Evolutionary conservation across 2,329 filamentous ascomycete species (phyloP), one percentile per base, ranked within the genome.

Genomic region (Fusarium paranaense): DNA sequence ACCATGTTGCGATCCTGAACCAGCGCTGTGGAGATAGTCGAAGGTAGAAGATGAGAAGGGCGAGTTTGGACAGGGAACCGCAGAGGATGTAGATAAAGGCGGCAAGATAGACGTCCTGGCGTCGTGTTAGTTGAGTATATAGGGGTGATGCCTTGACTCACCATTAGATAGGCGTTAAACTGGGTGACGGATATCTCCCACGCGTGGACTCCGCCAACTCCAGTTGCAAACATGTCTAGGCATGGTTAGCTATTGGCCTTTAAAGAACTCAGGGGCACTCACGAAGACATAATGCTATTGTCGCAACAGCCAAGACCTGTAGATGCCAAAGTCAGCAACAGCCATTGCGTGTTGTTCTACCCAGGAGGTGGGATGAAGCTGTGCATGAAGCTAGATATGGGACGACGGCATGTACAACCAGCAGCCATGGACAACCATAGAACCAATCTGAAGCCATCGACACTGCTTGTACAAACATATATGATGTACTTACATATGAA

Each of bases 41-140:
- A 14, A 81, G 75, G 61, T 85, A 85, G 50, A 85, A 83, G 6
- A 82, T 75, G 5, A 85, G 78, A 5, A 86, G 80, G 0, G 83
- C 80, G 4, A 84, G 27, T 56, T 85, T 86, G 14, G 82, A 80
- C 20, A 82, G 78, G 3, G 79, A 80, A 14, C 80, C 80, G 38
- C 81, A 80, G 18, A 81, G 66, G n/a, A 82, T 78, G 62, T 82
- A 85, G 27, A 84, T 70, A 8, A 76, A 74, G 1, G 76, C 71
- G 1, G 76, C 66, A 6, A 81, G 64, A 32, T 80, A 80, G 5
- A 81, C 74, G 32, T 78, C 72, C 79, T 81, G 9, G 5, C 16
- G 1, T 6, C 20, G 11, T 8, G 56, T 74, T 54, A 70, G 50
- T 33, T 32, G 4, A 61, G 3, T 2, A 6, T n/a, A 13, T 18